These are phyloP conservation scores for Straminergon stramineum DNA, from an alignment of 225 moss, liverwort and hornwort genomes.

Conservation along the genomic window DNA sequence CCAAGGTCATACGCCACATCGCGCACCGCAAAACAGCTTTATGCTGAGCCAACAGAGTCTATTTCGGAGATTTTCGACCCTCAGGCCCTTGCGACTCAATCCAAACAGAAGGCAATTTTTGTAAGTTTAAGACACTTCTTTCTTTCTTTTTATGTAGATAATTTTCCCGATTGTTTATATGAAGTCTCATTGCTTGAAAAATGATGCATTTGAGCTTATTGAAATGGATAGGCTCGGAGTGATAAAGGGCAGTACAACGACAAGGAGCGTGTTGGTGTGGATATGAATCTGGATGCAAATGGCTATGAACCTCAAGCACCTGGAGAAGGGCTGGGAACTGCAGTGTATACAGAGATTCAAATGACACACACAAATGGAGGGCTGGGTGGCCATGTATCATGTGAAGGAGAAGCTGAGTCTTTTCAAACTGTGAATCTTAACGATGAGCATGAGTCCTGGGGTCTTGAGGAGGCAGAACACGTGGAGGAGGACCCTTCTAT, in stretches of 20 bases:
- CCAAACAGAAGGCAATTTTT: constrained; percentile 24
- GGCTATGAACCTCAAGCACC: constrained; percentile 7
- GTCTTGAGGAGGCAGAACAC: constrained; percentile 1
- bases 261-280: constrained; percentile 12
- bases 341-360: background rate
- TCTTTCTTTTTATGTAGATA: background rate
- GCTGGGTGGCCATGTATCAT: constrained; percentile 12
- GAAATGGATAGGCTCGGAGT: constrained; percentile 1
- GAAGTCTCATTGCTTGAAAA: background rate
- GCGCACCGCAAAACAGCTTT: constrained; percentile 38
- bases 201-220: background rate
- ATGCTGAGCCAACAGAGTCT: constrained; percentile 44
- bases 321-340: background rate
- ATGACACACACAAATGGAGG: background rate
- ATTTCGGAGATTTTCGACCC: constrained; percentile 54
- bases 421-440: constrained; percentile 40
- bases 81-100: constrained; percentile 46
- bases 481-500: constrained; percentile 21
- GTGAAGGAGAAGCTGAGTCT: constrained; percentile 51
- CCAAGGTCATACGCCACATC: constrained; percentile 32
- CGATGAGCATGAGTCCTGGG: constrained; percentile 39
- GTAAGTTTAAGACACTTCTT: background rate
- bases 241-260: background rate
- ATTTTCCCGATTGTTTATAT: background rate
- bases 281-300: constrained; percentile 14